Evolutionary conservation across 192 early-diverging fungal species (phyloP), one percentile per base, ranked within the genome.

Genomic region (Umbelopsis ramanniana): DNA sequence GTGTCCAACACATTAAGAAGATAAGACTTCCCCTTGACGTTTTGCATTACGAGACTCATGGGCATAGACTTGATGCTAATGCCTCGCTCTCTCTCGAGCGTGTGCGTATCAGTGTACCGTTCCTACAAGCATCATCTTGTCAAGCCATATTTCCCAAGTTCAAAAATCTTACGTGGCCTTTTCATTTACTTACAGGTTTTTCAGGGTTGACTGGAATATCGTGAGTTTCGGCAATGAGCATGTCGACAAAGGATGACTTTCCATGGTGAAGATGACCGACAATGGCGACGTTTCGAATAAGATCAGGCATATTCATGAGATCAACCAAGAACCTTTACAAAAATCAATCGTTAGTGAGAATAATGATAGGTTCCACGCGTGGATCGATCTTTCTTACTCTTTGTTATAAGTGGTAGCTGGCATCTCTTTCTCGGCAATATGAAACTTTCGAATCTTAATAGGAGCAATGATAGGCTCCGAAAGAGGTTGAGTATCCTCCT

Each of bases 241-340:
- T 87, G 73, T 99, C 98, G 35, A 98, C 85, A 46, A 99, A 88
- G 9, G 95, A 87, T 0, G 97, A 96, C 72, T 99, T 99, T 68
- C 98, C 98, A 78, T 99, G 98, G 75, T 97, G 96, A 71, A 99
- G 83, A 80, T 98, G 96, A 26, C 98, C 98, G 2, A 94, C 90
- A 66, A 99, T 75, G 10, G 92, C 92, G 37, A 99, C 81, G 73
- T 98, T 99, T 71, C 98, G 88, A 54, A 93, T 84, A 57, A 95
- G 84, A 22, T 89, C 87, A 6, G 96, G 95, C 78, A 89, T 89
- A 23, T 86, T 89, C 81, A 92, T 85, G 47, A 95, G 82, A 79
- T 93, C 92, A 47, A 93, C 89, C 76, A 96, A 85, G 70, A 91
- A 96, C 55, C 89, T 90, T 66, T 21, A 11, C 19, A n/a, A 9